Base-by-base conservation (phyloP, 306 rosid genomes). In the Echinosophora koreensis region DNA sequence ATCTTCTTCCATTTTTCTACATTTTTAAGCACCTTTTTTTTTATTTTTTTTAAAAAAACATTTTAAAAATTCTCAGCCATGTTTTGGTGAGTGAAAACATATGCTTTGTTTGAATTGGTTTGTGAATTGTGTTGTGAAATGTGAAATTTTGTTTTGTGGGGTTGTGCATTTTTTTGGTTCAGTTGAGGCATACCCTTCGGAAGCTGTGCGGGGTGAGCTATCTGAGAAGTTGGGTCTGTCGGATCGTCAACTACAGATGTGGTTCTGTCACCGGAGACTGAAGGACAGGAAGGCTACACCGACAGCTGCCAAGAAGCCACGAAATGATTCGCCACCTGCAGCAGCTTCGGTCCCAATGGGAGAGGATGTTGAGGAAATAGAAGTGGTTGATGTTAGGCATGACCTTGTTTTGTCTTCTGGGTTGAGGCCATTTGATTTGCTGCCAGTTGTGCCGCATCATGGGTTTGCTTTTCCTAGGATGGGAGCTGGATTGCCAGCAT, bases 171-270 rank as follows among this genome's bases (percentile, higher is more conserved):
- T 47, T 76, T 65, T 56, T 8, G 12, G 65, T 82, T 69, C 67
- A 92, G 97, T 0, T 57, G 97, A 84, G 65, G 17, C 88, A 13
- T 88, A 90, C 67, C 97, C 97, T 12, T 74, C 89, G 13, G 97
- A 92, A 72, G 76, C 84, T 3, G 6, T 81, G 66, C 80, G 97
- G 69, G 89, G 84, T 38, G 97, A 87, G 82, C 73, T 92, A 30
- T 84, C 91, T 0, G 77, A 1, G 73, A 84, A 84, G 74, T 68
- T 90, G 74, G 89, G 87, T 12, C 87, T 92, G 41, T 78, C 97
- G 3, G 97, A 92, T 82, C 93, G 97, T 52, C 97, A 92, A 71
- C 76, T 90, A 66, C 91, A 90, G 81, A 92, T 92, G 97, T 92
- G 95, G 97, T 92, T 92, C 74, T 92, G 97, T 81, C 93, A 92